Evolutionary conservation across 2,329 filamentous ascomycete species (phyloP).

Genomic region (Fusarium oligoseptatum): DNA sequence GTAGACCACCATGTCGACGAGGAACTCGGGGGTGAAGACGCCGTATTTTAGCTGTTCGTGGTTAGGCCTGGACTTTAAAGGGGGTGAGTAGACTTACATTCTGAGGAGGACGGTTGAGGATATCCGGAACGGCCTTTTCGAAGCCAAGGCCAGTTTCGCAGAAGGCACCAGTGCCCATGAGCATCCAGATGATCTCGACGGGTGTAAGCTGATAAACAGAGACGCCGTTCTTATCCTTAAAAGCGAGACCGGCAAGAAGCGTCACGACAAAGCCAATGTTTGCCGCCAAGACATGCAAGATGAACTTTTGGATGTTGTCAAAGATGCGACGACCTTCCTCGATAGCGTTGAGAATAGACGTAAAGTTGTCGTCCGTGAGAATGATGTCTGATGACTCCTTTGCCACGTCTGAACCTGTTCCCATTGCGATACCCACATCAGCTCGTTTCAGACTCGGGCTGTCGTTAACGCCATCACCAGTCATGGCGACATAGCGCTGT

Average conservation of each 20-base stretch:
- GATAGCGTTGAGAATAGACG: conserved; percentile 57
- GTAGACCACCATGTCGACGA: conserved; percentile 74
- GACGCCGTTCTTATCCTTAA: conserved; percentile 74
- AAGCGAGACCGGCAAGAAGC: conserved; percentile 75
- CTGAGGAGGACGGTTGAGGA: conserved; percentile 73
- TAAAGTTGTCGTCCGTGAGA: conserved; percentile 78
- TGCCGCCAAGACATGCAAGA: conserved; percentile 73
- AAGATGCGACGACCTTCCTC: conserved; percentile 77
- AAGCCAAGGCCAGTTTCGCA: conserved; percentile 81
- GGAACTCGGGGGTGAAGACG: conserved; percentile 74
- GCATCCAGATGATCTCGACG: conserved; percentile 80
- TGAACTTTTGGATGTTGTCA: conserved; percentile 79
- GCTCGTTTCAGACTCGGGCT: conserved; percentile 75
- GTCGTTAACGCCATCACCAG: conserved; percentile 78
- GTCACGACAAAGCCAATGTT: conserved; percentile 77
- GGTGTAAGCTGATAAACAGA: conserved; percentile 79
- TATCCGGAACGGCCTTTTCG: conserved; percentile 75
- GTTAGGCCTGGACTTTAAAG: background rate
- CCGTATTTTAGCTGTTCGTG: conserved; percentile 55
- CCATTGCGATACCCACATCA: conserved; percentile 81
- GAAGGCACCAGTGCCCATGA: conserved; percentile 78
- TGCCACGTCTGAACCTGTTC: conserved; percentile 75
- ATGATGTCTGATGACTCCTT: conserved; percentile 76
- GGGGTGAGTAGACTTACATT: conserved; percentile 10
- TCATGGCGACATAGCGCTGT: conserved; percentile 74